phyloP scores from a whole-genome alignment of 768 basidiomycete species.

The Lentinus brumalis region DNA sequence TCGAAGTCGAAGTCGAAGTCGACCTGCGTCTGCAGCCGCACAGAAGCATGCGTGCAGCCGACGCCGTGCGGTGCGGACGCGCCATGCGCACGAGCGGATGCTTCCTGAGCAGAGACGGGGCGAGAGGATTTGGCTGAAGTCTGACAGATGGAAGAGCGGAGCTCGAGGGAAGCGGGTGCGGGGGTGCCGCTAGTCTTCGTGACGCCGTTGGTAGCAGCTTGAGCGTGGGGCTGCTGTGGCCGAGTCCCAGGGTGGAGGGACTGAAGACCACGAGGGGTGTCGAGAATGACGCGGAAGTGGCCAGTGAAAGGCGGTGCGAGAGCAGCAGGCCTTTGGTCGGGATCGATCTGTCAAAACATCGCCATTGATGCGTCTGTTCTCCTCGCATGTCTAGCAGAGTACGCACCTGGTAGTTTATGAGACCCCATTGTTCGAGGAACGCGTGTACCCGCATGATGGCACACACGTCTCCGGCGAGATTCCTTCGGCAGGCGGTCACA shows the following conservation, averaged over 20 bases:
- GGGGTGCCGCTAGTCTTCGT: constrained; percentile 41
- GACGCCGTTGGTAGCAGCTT: constrained; percentile 51
- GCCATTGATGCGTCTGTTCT: neutral
- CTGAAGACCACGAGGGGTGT: constrained; percentile 94
- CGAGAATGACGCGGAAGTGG: constrained; percentile 96
- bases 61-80: too few species aligned
- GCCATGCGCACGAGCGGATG: constrained; percentile 61
- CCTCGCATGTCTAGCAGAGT: constrained; percentile 5
- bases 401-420: constrained; percentile 96
- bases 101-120: constrained; percentile 67
- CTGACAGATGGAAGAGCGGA: constrained; percentile 86
- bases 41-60: too few species aligned
- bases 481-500: constrained; percentile 93
- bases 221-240: constrained; percentile 46
- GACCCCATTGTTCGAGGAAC: constrained; percentile 98
- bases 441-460: constrained; percentile 99
- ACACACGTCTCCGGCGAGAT: constrained; percentile 97
- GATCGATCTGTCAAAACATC: constrained; percentile 73
- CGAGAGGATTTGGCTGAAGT: constrained; percentile 84
- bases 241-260: constrained; percentile 87
- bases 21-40: too few species aligned
- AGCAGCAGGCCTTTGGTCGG: constrained; percentile 91
- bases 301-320: constrained; percentile 98
- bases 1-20: too few species aligned
- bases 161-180: constrained; percentile 77